Evolutionary conservation across 2,329 filamentous ascomycete species (phyloP), one percentile per base, ranked within the genome.

Genomic region (Aspergillus luchuensis): DNA sequence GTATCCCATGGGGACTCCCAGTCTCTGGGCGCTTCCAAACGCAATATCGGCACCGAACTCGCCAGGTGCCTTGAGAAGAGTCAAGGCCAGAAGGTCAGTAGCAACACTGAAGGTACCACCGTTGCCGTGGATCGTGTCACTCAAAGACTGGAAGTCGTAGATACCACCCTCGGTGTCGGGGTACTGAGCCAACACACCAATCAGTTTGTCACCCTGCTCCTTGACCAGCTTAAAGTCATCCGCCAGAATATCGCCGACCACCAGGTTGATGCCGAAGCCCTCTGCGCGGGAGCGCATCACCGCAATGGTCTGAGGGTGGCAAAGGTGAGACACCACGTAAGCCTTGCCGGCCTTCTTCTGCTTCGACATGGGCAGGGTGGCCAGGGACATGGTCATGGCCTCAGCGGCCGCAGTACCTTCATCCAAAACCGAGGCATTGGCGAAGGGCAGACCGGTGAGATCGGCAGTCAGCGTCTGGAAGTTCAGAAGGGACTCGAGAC

Each of bases 41-140:
- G 93, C 94, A 69, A 98, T 91, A 73, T 98, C 94, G 21, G 94
- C 94, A 45, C 94, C 94, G 79, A 94, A 97, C 73, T 97, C 94
- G 52, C 93, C 93, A 0, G 94, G 94, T 1, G 94, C 91, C 54
- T 91, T 95, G 54, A 97, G 84, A 10, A 96, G 79, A 1, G 94
- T 97, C 76, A 97, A 79, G 5, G 93, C 92, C 41, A 97, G 82
- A 48, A 97, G 83, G 74, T 98, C 94, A 1, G 94, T 97, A 13
- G 92, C 94, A 30, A 92, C 92, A 68, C 90, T 91, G 71, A 98
- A 87, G 21, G 92, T 89, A 23, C 87, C 91, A 23, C 91, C 90
- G 54, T 90, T 85, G 66, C 87, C 82, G 78, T 97, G 93, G 7
- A 93, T 89, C 47, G 87, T 81, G 56, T 93, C 87, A 36, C 91